phyloP scores from a whole-genome alignment of 441 rosid species.

The Erodium moschatum region DNA sequence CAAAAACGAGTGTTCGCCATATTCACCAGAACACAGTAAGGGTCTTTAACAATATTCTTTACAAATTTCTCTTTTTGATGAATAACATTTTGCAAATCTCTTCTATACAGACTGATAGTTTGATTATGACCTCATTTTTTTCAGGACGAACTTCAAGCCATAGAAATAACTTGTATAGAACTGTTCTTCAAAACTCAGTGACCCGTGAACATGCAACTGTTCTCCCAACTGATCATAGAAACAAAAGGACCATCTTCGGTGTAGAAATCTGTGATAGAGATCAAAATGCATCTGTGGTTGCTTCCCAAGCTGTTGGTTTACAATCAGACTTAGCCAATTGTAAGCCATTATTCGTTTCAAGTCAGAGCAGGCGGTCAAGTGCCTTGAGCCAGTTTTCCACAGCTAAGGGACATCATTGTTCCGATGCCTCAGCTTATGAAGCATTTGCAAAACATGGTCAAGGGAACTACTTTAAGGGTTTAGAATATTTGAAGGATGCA shows the following conservation, averaged over 20 bases:
- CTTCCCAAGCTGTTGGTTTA: slow-evolving; percentile 2
- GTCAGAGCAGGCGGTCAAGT: slow-evolving; percentile 1
- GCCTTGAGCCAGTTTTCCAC: not conserved
- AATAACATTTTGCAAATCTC: not conserved
- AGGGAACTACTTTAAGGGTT: not conserved
- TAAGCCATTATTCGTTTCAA: not conserved
- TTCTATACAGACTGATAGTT: not conserved
- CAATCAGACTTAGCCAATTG: not conserved
- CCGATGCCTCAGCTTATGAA: not conserved
- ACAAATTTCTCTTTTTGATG: not conserved
- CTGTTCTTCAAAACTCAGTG: not conserved
- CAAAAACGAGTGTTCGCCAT: not conserved
- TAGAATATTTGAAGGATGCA: not conserved
- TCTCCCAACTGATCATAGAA: not conserved
- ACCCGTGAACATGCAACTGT: not conserved
- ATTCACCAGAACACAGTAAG: slow-evolving; percentile 1
- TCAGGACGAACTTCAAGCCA: not conserved
- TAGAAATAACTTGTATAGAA: not conserved
- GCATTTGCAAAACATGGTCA: not conserved
- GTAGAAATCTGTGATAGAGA: not conserved
- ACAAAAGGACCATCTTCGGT: not conserved
- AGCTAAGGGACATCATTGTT: slow-evolving; percentile 2
- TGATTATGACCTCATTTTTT: not conserved
- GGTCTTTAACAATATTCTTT: not conserved
- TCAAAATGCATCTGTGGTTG: not conserved